Conservation (phyloP, 306 rosid genomes). For the Lathyrus oleraceus region DNA sequence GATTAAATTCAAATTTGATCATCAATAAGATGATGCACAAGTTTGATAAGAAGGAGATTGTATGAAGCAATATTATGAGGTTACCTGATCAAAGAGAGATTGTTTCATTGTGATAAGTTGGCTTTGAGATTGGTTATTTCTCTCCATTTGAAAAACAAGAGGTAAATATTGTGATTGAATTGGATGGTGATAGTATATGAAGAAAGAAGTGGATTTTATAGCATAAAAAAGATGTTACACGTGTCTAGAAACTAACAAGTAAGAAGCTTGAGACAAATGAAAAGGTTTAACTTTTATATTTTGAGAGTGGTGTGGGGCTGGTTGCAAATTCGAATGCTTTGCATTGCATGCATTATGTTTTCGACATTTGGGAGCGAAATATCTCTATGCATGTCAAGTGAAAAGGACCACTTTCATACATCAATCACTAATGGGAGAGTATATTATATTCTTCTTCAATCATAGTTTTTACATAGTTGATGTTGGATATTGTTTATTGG, state of each 20-base stretch:
- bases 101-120: conserved; percentile 67
- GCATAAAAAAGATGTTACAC: conserved; percentile 33
- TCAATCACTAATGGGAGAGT: conserved; percentile 12
- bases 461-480: too few species aligned
- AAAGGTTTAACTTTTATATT: conserved; percentile 8
- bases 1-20: too few species aligned
- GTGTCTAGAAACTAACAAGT: conserved; percentile 36
- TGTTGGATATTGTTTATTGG: too few species aligned
- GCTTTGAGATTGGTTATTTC: conserved; percentile 45
- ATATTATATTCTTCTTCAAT: conserved; percentile 15
- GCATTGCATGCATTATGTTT: conserved; percentile 29
- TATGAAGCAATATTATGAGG: too few species aligned
- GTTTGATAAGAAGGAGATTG: too few species aligned
- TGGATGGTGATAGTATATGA: conserved; percentile 32
- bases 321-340: conserved; percentile 26
- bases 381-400: neutral
- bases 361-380: conserved; percentile 23
- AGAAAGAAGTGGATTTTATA: conserved; percentile 45
- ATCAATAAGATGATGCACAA: too few species aligned
- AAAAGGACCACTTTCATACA: conserved; percentile 25
- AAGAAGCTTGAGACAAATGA: neutral
- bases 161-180: neutral
- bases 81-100: conserved; percentile 81
- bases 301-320: conserved; percentile 19
- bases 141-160: conserved; percentile 47